Evolutionary conservation across 306 rosid genomes (phyloP).

Genomic region (Betula pendula): DNA sequence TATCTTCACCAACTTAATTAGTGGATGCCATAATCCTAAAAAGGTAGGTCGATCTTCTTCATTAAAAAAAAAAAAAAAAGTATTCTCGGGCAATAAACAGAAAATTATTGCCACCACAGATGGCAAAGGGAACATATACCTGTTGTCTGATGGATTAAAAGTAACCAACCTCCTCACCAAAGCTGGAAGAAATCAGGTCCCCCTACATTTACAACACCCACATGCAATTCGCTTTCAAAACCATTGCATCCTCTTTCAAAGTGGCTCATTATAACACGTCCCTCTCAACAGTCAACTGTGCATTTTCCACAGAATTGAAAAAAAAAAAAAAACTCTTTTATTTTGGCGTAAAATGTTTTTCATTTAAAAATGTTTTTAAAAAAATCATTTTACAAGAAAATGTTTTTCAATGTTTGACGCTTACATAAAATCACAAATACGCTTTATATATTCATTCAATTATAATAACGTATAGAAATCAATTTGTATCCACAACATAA

Average conservation of each 20-base stretch:
- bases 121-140: not conserved
- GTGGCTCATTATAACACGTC: constrained; percentile 12
- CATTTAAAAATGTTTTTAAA: no score
- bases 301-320: constrained; percentile 20
- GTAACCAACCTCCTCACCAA: not conserved
- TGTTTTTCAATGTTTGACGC: no score
- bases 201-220: constrained; percentile 63
- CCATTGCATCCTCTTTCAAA: constrained; percentile 4
- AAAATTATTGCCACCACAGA: not conserved
- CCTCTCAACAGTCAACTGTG: not conserved
- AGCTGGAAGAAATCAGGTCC: constrained; percentile 33
- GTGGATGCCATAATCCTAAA: not conserved
- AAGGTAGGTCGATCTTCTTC: no score
- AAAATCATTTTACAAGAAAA: no score
- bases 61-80: not conserved
- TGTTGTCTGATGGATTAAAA: not conserved
- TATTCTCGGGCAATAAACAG: not conserved
- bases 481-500: no score
- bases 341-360: no score
- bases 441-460: no score
- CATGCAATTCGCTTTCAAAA: constrained; percentile 56
- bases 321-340: no score
- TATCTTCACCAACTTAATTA: not conserved
- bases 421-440: no score
- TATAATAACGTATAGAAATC: no score